Conservation (phyloP, 768 basidiomycete species). For the Panus rudis region DNA sequence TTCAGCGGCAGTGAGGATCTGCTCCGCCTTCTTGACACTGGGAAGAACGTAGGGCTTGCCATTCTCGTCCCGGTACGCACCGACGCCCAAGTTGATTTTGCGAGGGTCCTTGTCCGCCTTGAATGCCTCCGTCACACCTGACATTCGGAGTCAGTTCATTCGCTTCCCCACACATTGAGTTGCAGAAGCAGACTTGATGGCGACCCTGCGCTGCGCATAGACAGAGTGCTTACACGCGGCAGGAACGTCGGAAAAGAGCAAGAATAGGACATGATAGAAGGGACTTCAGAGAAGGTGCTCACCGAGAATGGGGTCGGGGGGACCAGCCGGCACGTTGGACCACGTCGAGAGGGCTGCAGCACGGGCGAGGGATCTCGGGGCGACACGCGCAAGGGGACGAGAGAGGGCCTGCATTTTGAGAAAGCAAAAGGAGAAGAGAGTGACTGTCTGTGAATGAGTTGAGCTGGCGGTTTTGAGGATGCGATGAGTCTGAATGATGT, state of each 20-base stretch:
- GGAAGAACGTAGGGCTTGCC: constrained; percentile 94
- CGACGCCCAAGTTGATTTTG: constrained; percentile 98
- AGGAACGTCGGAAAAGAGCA: neutral
- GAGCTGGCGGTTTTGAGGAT: constrained; percentile 6
- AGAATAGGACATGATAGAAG: neutral
- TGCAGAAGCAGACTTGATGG: no score
- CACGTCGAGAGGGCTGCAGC: constrained; percentile 59
- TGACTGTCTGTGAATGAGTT: constrained; percentile 17
- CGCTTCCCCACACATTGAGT: neutral
- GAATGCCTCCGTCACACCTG: constrained; percentile 91
- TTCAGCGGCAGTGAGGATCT: constrained; percentile 52
- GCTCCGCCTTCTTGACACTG: constrained; percentile 88
- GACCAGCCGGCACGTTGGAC: constrained; percentile 79
- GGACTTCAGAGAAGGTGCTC: constrained; percentile 20
- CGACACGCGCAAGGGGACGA: constrained; percentile 43
- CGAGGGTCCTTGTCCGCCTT: constrained; percentile 88
- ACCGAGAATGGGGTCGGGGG: constrained; percentile 93
- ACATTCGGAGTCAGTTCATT: constrained; percentile 6
- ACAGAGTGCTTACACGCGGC: neutral
- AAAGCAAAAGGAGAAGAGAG: constrained; percentile 19
- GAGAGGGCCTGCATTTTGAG: constrained; percentile 35
- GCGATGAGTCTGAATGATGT: neutral
- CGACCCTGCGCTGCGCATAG: neutral
- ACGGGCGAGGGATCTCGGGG: constrained; percentile 31
- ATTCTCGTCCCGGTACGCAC: constrained; percentile 88